Percentiles rank a stretch among this genome's conserved stretches.
phyloP scores from a whole-genome alignment of 148 eudicot species.

The Vaccinium corymbosum region DNA sequence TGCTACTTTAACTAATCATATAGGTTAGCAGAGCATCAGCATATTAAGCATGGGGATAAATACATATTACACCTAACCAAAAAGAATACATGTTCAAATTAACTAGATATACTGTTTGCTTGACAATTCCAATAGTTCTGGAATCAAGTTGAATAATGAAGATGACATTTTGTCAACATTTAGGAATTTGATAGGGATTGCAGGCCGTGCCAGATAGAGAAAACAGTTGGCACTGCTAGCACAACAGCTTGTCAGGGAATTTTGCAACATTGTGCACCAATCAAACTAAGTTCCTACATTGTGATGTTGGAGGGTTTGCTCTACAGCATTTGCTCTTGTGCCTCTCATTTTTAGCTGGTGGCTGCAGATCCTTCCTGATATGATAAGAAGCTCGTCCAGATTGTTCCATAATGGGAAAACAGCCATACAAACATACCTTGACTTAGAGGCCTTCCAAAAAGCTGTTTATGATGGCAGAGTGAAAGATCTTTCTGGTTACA shows the following conservation, averaged over 20 bases:
- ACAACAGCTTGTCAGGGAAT: not conserved
- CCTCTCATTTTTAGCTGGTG: constrained; percentile 1
- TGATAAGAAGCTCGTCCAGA: constrained; percentile 58
- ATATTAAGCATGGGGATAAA: not conserved
- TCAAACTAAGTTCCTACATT: not conserved
- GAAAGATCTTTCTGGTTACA: constrained; percentile 60
- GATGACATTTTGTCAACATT: not conserved
- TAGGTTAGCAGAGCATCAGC: not conserved
- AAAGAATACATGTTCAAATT: not conserved
- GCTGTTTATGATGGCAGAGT: constrained; percentile 44
- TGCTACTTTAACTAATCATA: not conserved
- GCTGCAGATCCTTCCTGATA: constrained; percentile 67
- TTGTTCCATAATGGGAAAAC: constrained; percentile 65
- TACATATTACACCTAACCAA: not conserved
- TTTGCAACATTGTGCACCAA: not conserved
- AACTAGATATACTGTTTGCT: not conserved
- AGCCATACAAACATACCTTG: constrained; percentile 49
- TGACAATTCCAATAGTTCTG: not conserved
- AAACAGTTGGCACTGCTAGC: not conserved
- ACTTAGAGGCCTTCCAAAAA: constrained; percentile 58
- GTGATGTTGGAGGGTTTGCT: constrained; percentile 1
- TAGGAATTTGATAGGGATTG: constrained; percentile 6
- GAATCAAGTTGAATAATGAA: not conserved
- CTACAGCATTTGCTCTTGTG: not conserved
- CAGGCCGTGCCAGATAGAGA: not conserved